Conservation (phyloP, 768 basidiomycete genomes). For the Auricularia sp. region DNA sequence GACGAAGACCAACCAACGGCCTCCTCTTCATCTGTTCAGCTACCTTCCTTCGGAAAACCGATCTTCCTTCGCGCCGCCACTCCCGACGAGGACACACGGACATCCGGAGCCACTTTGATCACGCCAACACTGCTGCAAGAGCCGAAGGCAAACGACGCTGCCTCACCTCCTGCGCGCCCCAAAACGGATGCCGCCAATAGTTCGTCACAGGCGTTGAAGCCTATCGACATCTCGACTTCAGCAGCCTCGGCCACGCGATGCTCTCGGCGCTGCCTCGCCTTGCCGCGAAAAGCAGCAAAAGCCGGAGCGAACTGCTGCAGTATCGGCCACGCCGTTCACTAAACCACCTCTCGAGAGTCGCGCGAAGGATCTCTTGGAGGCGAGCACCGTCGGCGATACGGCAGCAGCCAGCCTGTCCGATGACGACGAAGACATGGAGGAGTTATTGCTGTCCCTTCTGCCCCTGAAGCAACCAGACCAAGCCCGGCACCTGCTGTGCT, state of each 20-base stretch:
- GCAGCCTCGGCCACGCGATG: no score
- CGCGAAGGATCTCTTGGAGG: no score
- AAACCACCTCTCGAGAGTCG: no score
- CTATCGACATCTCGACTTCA: no score
- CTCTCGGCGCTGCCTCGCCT: no score
- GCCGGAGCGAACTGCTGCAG: no score
- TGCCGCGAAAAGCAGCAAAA: no score
- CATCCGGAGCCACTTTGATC: not conserved
- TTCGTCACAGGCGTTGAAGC: no score
- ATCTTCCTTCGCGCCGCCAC: constrained; percentile 20
- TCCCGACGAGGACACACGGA: constrained; percentile 5
- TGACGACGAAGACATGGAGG: constrained; percentile 31
- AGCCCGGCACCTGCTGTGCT: not conserved
- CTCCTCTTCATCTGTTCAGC: not conserved
- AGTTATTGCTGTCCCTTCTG: constrained; percentile 7
- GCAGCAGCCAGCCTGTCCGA: not conserved
- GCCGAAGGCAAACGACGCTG: not conserved
- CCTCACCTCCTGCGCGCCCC: no score
- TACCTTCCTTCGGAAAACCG: constrained; percentile 53
- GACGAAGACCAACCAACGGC: no score
- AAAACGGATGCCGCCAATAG: no score
- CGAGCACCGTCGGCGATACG: not conserved
- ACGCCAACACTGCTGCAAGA: not conserved
- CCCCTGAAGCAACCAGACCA: not conserved
- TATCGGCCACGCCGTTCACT: no score